Percentiles rank a stretch among this genome's conserved stretches.
Conservation (phyloP, 495 filamentous ascomycete genomes). For the Aspergillus leporis region DNA sequence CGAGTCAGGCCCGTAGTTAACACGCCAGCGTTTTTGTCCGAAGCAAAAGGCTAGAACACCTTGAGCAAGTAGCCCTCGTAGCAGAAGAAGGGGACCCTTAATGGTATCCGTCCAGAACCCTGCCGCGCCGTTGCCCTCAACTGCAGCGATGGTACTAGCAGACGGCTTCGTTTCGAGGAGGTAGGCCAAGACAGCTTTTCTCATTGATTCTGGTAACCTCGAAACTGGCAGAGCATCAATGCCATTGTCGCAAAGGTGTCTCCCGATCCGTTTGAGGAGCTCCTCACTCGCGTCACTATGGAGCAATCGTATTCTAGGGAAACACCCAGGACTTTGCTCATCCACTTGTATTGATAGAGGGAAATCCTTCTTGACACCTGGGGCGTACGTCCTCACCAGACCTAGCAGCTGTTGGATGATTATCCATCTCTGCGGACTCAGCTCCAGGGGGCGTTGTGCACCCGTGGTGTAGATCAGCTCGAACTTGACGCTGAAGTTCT, state of each 20-base stretch:
- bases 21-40: constrained; percentile 57
- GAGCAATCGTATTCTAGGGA: not conserved
- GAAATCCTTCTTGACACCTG: not conserved
- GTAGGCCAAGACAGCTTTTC: not conserved
- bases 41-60: constrained; percentile 58
- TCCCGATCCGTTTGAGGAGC: not conserved
- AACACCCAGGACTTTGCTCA: not conserved
- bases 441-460: constrained; percentile 30
- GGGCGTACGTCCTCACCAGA: not conserved
- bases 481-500: constrained; percentile 60
- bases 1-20: not conserved
- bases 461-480: constrained; percentile 73
- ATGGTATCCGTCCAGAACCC: not conserved
- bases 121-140: not conserved
- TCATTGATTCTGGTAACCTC: not conserved
- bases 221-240: not conserved
- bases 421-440: not conserved
- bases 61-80: constrained; percentile 61
- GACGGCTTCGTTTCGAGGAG: not conserved
- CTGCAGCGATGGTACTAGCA: too few species aligned
- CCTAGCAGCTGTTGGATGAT: constrained; percentile 40
- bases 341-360: not conserved
- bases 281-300: not conserved
- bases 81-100: constrained; percentile 22
- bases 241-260: not conserved